Conservation (phyloP, 2,329 filamentous ascomycete species). For the Colletotrichum acutatum region DNA sequence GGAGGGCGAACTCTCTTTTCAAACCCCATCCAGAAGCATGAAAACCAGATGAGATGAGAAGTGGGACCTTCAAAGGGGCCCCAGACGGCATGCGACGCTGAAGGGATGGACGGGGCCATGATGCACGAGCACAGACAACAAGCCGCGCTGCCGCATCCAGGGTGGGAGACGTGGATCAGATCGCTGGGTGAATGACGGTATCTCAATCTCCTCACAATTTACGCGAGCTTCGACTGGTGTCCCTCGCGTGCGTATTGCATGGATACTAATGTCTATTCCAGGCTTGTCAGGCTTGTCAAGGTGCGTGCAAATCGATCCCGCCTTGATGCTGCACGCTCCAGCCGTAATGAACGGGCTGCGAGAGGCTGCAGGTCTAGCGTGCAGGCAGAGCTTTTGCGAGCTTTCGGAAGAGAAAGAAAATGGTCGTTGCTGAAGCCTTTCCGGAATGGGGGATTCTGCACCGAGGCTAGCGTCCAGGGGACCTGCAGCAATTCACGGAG, state of each 20-base stretch:
- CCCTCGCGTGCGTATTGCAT: background rate
- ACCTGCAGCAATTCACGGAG: conserved; percentile 22
- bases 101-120: conserved; percentile 19
- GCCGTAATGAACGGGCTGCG: background rate
- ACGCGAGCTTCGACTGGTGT: background rate
- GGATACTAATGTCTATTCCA: background rate
- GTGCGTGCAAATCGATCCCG: background rate
- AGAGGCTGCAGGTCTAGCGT: background rate
- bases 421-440: background rate
- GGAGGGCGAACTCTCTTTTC: conserved; percentile 14
- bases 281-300: background rate
- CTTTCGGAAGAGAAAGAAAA: background rate
- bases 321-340: background rate
- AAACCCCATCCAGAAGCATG: conserved; percentile 12
- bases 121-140: conserved; percentile 21
- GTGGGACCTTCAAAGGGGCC: background rate
- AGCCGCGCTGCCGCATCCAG: conserved; percentile 8
- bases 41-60: conserved; percentile 8
- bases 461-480: conserved; percentile 12
- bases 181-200: background rate
- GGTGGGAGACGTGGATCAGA: background rate
- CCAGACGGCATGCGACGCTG: conserved; percentile 18
- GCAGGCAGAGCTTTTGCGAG: background rate
- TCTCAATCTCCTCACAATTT: conserved; percentile 8
- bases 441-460: conserved; percentile 11